Percentiles rank a stretch among this genome's conserved stretches.
Conservation (phyloP, 139 green algal genomes). For the Auxenochlorella protothecoides region DNA sequence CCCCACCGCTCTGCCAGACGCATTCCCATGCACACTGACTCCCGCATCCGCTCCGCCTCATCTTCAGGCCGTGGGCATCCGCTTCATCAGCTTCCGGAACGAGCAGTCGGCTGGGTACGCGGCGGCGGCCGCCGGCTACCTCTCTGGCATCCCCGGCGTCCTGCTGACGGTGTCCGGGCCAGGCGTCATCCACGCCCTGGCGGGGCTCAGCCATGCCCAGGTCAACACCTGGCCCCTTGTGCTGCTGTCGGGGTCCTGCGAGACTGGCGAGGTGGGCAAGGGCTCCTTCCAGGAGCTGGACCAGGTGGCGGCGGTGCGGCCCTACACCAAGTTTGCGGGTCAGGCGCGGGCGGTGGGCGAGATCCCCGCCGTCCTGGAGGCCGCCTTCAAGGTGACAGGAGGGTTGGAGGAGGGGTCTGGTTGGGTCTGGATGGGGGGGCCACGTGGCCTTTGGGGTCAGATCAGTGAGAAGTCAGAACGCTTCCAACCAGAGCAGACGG, state of each 20-base stretch:
- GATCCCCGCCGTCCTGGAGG: constrained; percentile 23
- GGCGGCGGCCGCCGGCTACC: constrained; percentile 54
- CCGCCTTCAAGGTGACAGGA: constrained; percentile 24
- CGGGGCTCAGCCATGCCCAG: constrained; percentile 52
- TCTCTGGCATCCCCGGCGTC: constrained; percentile 55
- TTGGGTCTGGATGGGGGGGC: no score
- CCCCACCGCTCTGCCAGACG: no score
- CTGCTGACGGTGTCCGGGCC: constrained; percentile 76
- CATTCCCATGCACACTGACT: no score
- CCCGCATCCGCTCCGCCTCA: no score
- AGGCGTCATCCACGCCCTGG: constrained; percentile 63
- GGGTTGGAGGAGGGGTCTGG: not conserved
- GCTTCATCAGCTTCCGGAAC: constrained; percentile 71
- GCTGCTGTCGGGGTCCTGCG: constrained; percentile 55
- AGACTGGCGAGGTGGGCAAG: constrained; percentile 55
- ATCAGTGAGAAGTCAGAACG: no score
- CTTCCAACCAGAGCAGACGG: no score
- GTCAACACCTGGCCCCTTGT: constrained; percentile 72
- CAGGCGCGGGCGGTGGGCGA: constrained; percentile 10
- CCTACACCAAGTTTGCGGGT: constrained; percentile 46
- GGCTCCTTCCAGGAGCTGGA: constrained; percentile 78
- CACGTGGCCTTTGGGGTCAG: no score
- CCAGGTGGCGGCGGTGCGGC: constrained; percentile 45
- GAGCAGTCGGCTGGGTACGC: constrained; percentile 81
- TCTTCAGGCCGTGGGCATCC: constrained; percentile 55